Conservation (phyloP, 2,329 filamentous ascomycete species). For the Venturia asperata region DNA sequence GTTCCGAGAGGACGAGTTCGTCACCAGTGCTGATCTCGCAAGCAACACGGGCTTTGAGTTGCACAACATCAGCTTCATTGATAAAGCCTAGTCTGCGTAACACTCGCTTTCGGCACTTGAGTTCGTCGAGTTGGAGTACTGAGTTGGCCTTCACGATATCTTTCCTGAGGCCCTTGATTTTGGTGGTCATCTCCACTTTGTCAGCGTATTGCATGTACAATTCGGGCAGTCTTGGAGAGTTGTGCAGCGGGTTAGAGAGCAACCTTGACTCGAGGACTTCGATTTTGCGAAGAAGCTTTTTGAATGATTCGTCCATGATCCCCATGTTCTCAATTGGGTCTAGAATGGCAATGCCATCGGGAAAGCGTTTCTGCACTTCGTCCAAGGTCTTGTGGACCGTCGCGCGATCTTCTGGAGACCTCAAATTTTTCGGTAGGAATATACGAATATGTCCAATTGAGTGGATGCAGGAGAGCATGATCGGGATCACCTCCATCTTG, state of each 20-base stretch:
- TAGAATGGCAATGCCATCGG: slow-evolving; percentile 79
- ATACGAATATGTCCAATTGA: slow-evolving; percentile 77
- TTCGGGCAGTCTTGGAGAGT: slow-evolving; percentile 73
- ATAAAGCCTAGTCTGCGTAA: slow-evolving; percentile 91
- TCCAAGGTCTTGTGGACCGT: slow-evolving; percentile 59
- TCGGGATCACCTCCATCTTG: slow-evolving; percentile 76
- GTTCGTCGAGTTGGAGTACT: slow-evolving; percentile 87
- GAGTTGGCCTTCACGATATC: slow-evolving; percentile 77
- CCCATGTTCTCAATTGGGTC: slow-evolving; percentile 96
- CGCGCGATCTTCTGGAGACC: slow-evolving; percentile 60
- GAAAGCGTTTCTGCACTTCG: slow-evolving; percentile 81
- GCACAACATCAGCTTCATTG: slow-evolving; percentile 89
- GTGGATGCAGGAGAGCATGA: slow-evolving; percentile 78
- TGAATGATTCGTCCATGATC: slow-evolving; percentile 87
- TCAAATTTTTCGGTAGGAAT: slow-evolving; percentile 72
- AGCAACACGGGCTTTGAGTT: slow-evolving; percentile 93
- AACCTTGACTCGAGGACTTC: slow-evolving; percentile 90
- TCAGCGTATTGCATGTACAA: slow-evolving; percentile 80
- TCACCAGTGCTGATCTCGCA: slow-evolving; percentile 98
- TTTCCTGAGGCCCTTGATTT: slow-evolving; percentile 85
- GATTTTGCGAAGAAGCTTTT: slow-evolving; percentile 86
- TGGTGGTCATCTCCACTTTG: slow-evolving; percentile 67
- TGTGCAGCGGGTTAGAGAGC: slow-evolving; percentile 82
- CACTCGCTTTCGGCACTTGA: slow-evolving; percentile 93
- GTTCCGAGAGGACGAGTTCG: slow-evolving; percentile 83